Evolutionary conservation across 2,329 filamentous ascomycete genomes (phyloP), one percentile per base, ranked within the genome.

Genomic region (Epichloe glyceriae): DNA sequence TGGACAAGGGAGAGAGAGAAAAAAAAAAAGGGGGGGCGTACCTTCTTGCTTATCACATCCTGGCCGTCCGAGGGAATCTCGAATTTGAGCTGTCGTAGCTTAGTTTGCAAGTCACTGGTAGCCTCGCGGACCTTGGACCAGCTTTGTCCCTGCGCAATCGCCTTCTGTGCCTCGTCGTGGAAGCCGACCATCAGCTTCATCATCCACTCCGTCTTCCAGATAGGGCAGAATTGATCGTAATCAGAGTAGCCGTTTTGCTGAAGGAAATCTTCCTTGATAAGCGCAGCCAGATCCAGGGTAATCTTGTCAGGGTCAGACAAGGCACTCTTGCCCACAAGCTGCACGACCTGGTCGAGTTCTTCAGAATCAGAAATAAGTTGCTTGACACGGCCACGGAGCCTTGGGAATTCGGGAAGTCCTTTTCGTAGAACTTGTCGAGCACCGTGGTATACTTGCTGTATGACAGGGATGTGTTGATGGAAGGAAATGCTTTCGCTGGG

Each of bases 131-230:
- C 85, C 79, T 95, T 96, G 65, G 76, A 74, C 93, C 93, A 98
- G 70, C 74, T 85, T 70, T 91, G 86, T 54, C 93, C 93, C 69
- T 95, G 88, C 5, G 86, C 78, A 64, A 98, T 80, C 6, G 88
- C 89, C 80, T 96, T 97, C 69, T 97, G 91, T 22, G 88, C 84
- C 75, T 98, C 93, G 63, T 98, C 94, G 67, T 96, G 88, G 80
- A 91, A 98, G 52, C 85, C 87, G 76, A 98, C 87, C 83, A 98
- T 97, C 57, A 88, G 85, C 80, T 95, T 96, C 93, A 98, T 98
- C 93, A 98, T 97, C 85, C 93, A 98, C 69, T 95, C 86, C 0
- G 93, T 98, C 84, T 98, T 98, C 93, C 93, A 98, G 64, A 98
- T 80, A 47, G 93, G 93, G 66, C 93, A 98, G 82, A 95, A 98